phyloP scores from a whole-genome alignment of 2,329 filamentous ascomycete species.

The Pseudogymnoascus verrucosus region DNA sequence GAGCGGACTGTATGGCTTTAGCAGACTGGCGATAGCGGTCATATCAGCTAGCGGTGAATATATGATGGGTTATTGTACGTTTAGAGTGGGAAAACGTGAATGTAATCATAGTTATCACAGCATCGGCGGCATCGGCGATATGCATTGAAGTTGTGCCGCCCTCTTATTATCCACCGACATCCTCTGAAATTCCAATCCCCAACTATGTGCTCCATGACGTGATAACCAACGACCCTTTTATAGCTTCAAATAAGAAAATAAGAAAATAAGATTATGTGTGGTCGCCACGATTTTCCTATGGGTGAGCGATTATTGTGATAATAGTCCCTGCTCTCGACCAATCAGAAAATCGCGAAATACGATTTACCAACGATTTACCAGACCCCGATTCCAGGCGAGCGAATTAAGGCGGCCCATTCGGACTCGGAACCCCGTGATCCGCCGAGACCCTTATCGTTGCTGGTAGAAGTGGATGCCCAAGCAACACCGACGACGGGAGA shows the following conservation, averaged over 20 bases:
- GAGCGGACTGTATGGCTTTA: slow-evolving; percentile 5
- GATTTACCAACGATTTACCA: not conserved
- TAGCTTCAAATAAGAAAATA: not conserved
- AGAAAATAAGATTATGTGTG: not conserved
- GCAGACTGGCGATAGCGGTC: slow-evolving; percentile 1
- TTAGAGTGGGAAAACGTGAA: not conserved
- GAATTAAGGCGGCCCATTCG: slow-evolving; percentile 6
- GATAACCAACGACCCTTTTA: not conserved
- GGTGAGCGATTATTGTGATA: not conserved
- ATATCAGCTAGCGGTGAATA: slow-evolving; percentile 1
- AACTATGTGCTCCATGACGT: not conserved
- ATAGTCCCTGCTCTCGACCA: not conserved
- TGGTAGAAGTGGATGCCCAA: not conserved
- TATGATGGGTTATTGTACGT: not conserved
- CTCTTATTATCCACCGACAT: not conserved
- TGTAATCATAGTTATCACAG: not conserved
- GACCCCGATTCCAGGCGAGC: not conserved
- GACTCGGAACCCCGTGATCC: slow-evolving; percentile 2
- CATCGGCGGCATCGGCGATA: not conserved
- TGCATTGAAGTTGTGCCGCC: not conserved
- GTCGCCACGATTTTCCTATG: not conserved
- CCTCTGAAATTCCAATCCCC: not conserved
- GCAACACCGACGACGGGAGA: not conserved
- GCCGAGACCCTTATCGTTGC: not conserved
- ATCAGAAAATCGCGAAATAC: not conserved